Evolutionary conservation across 2,329 filamentous ascomycete species (phyloP), one percentile per base, ranked within the genome.

Genomic region (Hirsutella thompsonii): DNA sequence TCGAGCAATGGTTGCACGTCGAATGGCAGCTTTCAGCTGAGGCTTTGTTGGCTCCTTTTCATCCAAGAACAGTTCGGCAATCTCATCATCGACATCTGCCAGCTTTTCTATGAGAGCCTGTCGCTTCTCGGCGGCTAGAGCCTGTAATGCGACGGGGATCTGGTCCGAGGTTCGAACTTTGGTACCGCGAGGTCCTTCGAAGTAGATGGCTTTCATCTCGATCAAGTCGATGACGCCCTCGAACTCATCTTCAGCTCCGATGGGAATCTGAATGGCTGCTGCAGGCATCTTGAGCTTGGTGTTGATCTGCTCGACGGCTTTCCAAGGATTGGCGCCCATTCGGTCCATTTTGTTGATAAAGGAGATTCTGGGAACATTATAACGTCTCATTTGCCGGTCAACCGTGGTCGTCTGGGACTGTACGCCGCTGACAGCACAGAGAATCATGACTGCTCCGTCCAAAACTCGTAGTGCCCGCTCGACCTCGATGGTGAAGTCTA

Each of bases 331-430:
- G 49, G 92, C 86, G 45, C 92, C 92, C 83, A 95, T 95, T 49
- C 92, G 83, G 58, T 98, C 92, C 90, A 98, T 96, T 74, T 98
- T 98, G 71, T 98, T 98, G 60, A 98, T 79, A 57, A 98, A 98
- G 41, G 85, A 94, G 60, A 98, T 81, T 53, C 92, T 77, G 46
- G 92, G 92, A 47, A 98, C 81, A 58, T 96, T 90, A 72, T 98
- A 98, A 52, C 92, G 81, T 69, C 88, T 86, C 92, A 98, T 98
- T 69, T 98, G 92, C 52, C 92, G 78, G 62, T 98, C 89, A 48
- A 98, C 92, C 2, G 92, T 98, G 53, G 95, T 95, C 18, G 92
- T 98, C 67, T 98, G 92, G 58, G 83, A 90, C 66, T 98, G 92
- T 28, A 98, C 92, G 58, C 92, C 92, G 55, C 86, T 94, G 46